Evolutionary conservation across 2,329 filamentous ascomycete species (phyloP), one percentile per base, ranked within the genome.

Genomic region (Exophiala alcalophila): DNA sequence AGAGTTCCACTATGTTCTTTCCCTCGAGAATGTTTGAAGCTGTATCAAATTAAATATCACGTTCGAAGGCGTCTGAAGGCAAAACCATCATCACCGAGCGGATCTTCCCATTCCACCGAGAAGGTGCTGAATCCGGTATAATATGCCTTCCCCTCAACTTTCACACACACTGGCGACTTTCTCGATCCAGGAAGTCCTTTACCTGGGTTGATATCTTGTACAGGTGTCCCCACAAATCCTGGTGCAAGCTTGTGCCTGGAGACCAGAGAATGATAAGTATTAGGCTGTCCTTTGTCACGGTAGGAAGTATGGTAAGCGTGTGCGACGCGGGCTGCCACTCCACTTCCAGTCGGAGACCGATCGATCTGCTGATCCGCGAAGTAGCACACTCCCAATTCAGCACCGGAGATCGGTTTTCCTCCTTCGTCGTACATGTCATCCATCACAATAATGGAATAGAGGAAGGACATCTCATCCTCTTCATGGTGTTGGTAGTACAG

Each of bases 351-450:
- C 1, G 59, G 63, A 36, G 65, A 63, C 12, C 70, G 63, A 53
- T 77, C 72, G 28, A 75, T 65, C 47, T 73, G 66, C 38, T 67
- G 64, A 19, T 71, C 64, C 0, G 68, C 68, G 46, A 72, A 68
- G 56, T 66, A 67, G 51, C 67, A 72, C 1, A 71, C 45, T 0
- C 69, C 69, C 0, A 64, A 65, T 47, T 73, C 71, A 6, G 59
- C 57, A 5, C 61, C 60, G 3, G 39, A 35, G 11, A 57, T 18
- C 10, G 48, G 37, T 8, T 32, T 23, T 9, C 20, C 19, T 9
- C 20, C 19, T 15, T 27, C 21, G 8, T 15, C 31, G 5, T 30
- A 14, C 4, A 20, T 14, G 15, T 57, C 16, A 47, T 67, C 59
- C 2, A 61, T 61, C 6, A 71, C 50, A 45, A 71, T 66, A 12